Conservation (phyloP, 2,329 filamentous ascomycete genomes). For the Curvularia verruculosa region DNA sequence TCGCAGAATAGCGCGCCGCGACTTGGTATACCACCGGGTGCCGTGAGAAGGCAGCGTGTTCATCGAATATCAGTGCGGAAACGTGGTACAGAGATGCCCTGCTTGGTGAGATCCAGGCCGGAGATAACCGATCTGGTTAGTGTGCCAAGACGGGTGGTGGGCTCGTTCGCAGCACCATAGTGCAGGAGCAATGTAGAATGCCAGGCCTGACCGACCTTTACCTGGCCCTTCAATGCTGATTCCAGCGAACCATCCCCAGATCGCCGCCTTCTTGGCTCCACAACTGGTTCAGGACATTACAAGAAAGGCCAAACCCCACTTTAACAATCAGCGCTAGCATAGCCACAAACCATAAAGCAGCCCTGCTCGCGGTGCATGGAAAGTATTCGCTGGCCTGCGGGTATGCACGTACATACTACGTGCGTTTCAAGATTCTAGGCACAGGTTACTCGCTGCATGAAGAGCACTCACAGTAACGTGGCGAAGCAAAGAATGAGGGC, state of each 20-base stretch:
- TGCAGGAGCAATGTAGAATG: background rate
- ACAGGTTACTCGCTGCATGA: background rate
- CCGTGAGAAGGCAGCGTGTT: slow-evolving; percentile 19
- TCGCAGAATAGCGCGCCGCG: slow-evolving; percentile 36
- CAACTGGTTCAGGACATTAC: background rate
- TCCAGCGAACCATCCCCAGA: background rate
- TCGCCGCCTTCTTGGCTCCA: background rate
- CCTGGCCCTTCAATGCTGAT: background rate
- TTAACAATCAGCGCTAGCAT: background rate
- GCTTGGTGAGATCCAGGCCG: slow-evolving; percentile 23
- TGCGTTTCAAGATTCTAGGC: too few relatives aligned
- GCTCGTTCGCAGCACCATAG: slow-evolving; percentile 2
- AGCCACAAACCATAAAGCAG: background rate
- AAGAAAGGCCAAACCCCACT: background rate
- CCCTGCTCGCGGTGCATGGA: background rate
- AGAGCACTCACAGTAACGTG: background rate
- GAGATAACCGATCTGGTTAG: slow-evolving; percentile 13
- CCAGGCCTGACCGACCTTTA: background rate
- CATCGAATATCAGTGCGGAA: slow-evolving; percentile 24
- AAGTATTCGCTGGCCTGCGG: background rate
- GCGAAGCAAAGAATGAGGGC: background rate
- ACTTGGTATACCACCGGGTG: slow-evolving; percentile 28
- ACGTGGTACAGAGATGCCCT: slow-evolving; percentile 25
- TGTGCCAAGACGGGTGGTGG: slow-evolving; percentile 15
- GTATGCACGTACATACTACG: background rate